Percentiles rank a stretch among this genome's conserved stretches.
Evolutionary conservation across 768 basidiomycete species (phyloP).

Genomic region (Auriscalpium vulgare): DNA sequence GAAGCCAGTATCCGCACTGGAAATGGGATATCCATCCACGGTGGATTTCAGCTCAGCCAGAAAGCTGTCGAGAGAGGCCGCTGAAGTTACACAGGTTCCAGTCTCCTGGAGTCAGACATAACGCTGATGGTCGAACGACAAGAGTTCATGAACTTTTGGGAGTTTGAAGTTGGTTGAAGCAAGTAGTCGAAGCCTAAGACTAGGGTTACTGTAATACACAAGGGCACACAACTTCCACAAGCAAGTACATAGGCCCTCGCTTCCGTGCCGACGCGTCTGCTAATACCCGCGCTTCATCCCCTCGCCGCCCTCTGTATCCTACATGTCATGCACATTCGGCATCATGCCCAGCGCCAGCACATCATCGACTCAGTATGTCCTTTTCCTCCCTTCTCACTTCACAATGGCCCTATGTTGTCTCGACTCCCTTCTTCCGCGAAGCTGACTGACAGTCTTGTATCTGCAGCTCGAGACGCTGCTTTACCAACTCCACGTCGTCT

Average conservation of each 20-base stretch:
- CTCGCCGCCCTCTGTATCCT: background rate
- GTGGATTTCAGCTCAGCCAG: too few species aligned
- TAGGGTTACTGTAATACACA: background rate
- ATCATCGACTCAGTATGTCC: conserved; percentile 55
- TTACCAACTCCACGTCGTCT: conserved; percentile 66
- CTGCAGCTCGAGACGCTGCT: conserved; percentile 59
- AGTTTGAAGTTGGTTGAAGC: too few species aligned
- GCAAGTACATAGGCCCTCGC: too few species aligned
- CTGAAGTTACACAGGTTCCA: too few species aligned
- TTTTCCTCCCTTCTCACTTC: background rate
- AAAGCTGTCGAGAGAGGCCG: too few species aligned
- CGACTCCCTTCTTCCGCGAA: conserved; percentile 1
- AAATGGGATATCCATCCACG: too few species aligned
- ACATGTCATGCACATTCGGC: conserved; percentile 22
- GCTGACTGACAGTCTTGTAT: background rate
- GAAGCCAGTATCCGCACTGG: too few species aligned
- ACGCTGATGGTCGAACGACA: too few species aligned
- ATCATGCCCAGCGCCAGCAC: conserved; percentile 62
- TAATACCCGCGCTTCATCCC: background rate
- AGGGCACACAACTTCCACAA: background rate
- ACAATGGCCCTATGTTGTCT: too few species aligned
- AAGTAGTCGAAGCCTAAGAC: too few species aligned
- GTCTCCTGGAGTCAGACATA: too few species aligned
- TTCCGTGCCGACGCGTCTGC: background rate
- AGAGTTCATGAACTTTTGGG: too few species aligned